Evolutionary conservation across 1,284 basidiomycete species (phyloP), one percentile per base, ranked within the genome.

Genomic region (Cutaneotrichosporon cavernicola): DNA sequence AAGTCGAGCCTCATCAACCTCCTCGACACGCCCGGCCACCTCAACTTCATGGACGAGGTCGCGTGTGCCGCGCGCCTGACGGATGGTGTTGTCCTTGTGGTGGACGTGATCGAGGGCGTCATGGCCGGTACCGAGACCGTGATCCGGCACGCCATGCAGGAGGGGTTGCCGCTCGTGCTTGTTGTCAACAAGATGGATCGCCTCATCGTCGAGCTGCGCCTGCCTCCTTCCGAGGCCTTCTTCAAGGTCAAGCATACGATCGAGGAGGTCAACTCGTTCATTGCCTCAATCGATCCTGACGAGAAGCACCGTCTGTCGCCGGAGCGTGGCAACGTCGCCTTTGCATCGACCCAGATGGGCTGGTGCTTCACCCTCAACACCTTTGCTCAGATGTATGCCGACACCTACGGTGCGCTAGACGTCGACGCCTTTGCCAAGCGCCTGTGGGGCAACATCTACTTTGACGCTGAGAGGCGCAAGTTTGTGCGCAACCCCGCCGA

Each of bases 191-290:
- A 99, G 85, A 89, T 99, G 73, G 97, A 99, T 81, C 87, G 97
- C 62, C 86, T 99, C 56, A 96, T 99, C 69, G 86, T 99, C 56
- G 97, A 99, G 81, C 85, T 99, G 61, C 89, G 97, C 40, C 88
- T 99, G 71, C 96, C 96, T 72, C 96, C 97, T 56, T 83, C 89
- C 53, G 97, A 99, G 74, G 97, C 97, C 1, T 99, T 92, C 84
- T 98, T 96, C 84, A 99, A 99, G 84, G 91, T 99, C 72, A 97
- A 93, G 79, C 96, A 98, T 76, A 97, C 96, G 6, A 96, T 99
- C 65, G 97, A 99, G 77, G 97, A 99, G 80, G 90, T 99, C 66
- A 99, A 99, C 80, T 91, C 90, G 2, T 88, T 94, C 78, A 96
- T 97, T 72, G 90, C 91, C 90, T 85, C 87, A 46, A 90, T 97